Evolutionary conservation across 352 stramenopile species (phyloP).

Genomic region (Pythium utonaiense): DNA sequence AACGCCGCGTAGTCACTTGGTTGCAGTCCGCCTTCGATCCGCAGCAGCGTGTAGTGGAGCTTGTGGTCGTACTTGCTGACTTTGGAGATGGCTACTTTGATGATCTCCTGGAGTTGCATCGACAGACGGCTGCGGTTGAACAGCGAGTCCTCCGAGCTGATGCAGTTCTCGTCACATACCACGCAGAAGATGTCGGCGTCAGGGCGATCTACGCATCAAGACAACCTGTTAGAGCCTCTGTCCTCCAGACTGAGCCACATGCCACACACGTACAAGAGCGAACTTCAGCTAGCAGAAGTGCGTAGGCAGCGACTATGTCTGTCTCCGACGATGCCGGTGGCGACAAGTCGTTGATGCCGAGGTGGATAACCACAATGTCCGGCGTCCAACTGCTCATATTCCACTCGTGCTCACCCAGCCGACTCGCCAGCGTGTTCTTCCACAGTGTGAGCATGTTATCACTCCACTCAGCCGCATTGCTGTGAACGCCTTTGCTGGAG

Average conservation of each 20-base stretch:
- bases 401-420: slow-evolving; percentile 52
- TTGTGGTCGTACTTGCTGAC: slow-evolving; percentile 73
- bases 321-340: slow-evolving; percentile 79
- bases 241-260: background rate
- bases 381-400: slow-evolving; percentile 75
- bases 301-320: slow-evolving; percentile 78
- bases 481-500: slow-evolving; percentile 78
- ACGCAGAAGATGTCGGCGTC: slow-evolving; percentile 84
- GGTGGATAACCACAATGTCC: slow-evolving; percentile 83
- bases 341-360: slow-evolving; percentile 83
- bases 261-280: slow-evolving; percentile 53
- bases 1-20: slow-evolving; percentile 72
- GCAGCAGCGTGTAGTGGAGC: slow-evolving; percentile 78
- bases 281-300: slow-evolving; percentile 69
- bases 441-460: slow-evolving; percentile 76
- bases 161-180: slow-evolving; percentile 81
- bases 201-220: slow-evolving; percentile 47
- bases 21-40: slow-evolving; percentile 67
- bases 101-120: slow-evolving; percentile 80
- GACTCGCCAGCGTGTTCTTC: slow-evolving; percentile 84
- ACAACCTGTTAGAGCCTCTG: background rate
- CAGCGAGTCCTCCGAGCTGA: slow-evolving; percentile 72
- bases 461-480: slow-evolving; percentile 81
- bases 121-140: slow-evolving; percentile 77
- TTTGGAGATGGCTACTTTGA: slow-evolving; percentile 80